These are phyloP conservation scores for Platanus orientalis DNA, from an alignment of 164 flowering plant species.

Conservation along the genomic window DNA sequence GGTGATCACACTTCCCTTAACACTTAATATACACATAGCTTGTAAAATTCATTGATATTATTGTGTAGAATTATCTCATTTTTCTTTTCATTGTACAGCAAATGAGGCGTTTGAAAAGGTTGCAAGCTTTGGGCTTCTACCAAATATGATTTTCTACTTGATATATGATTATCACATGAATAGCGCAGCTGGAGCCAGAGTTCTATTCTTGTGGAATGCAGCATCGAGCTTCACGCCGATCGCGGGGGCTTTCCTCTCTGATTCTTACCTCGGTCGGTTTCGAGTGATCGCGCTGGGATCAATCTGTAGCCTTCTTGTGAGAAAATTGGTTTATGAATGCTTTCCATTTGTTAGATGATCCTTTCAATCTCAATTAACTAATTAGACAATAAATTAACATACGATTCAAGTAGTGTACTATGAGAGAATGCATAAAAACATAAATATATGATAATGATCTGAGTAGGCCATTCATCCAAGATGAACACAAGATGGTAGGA, in stretches of 20 bases:
- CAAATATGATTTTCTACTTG: conserved; percentile 66
- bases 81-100: conserved; percentile 24
- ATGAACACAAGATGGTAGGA: too few species aligned
- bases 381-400: too few species aligned
- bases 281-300: conserved; percentile 60
- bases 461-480: too few species aligned
- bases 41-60: too few species aligned
- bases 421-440: too few species aligned
- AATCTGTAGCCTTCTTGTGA: conserved; percentile 29
- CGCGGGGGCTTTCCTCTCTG: conserved; percentile 63
- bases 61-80: too few species aligned
- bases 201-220: conserved; percentile 55
- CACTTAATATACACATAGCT: too few species aligned
- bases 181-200: conserved; percentile 34
- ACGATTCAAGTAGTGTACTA: too few species aligned
- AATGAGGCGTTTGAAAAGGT: conserved; percentile 75
- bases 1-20: conserved; percentile 21
- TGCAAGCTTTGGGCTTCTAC: conserved; percentile 54
- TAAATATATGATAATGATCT: too few species aligned
- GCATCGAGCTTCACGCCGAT: conserved; percentile 52
- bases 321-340: too few species aligned
- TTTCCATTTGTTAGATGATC: too few species aligned
- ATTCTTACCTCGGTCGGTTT: conserved; percentile 67
- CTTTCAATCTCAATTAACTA: too few species aligned
- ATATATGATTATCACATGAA: conserved; percentile 42